Conservation (phyloP, 306 rosid species). For the Glycyrrhiza uralensis region DNA sequence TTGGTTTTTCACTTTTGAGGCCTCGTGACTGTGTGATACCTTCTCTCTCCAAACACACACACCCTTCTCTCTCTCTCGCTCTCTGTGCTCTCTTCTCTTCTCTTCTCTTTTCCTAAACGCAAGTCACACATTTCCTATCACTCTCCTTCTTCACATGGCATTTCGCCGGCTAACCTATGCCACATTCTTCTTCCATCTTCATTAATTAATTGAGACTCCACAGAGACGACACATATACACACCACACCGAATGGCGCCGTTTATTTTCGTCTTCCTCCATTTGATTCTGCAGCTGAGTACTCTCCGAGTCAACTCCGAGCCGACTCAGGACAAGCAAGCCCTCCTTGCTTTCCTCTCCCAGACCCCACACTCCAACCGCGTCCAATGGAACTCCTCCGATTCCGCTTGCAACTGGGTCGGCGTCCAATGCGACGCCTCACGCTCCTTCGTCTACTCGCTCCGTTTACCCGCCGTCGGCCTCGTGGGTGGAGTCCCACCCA, state of each 20-base stretch:
- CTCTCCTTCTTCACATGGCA: constrained; percentile 35
- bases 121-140: constrained; percentile 12
- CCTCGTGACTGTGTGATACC: constrained; percentile 47
- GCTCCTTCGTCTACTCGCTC: constrained; percentile 50
- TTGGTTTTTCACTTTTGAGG: constrained; percentile 19
- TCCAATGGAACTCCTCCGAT: constrained; percentile 74
- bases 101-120: not conserved
- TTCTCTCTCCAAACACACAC: constrained; percentile 31
- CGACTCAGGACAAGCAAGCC: constrained; percentile 81
- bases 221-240: no score
- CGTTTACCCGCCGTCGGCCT: constrained; percentile 85
- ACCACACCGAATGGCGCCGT: constrained; percentile 52
- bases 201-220: not conserved
- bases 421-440: constrained; percentile 46
- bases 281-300: constrained; percentile 28
- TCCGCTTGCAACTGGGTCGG: constrained; percentile 94
- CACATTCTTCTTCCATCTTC: constrained; percentile 17
- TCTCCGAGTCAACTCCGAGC: constrained; percentile 54
- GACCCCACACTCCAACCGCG: constrained; percentile 62
- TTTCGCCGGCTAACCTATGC: constrained; percentile 32
- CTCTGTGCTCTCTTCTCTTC: not conserved
- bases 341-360: constrained; percentile 63
- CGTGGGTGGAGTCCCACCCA: constrained; percentile 64
- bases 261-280: constrained; percentile 4
- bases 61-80: not conserved